phyloP scores from a whole-genome alignment of 768 basidiomycete species.

The Mycena polygramma region DNA sequence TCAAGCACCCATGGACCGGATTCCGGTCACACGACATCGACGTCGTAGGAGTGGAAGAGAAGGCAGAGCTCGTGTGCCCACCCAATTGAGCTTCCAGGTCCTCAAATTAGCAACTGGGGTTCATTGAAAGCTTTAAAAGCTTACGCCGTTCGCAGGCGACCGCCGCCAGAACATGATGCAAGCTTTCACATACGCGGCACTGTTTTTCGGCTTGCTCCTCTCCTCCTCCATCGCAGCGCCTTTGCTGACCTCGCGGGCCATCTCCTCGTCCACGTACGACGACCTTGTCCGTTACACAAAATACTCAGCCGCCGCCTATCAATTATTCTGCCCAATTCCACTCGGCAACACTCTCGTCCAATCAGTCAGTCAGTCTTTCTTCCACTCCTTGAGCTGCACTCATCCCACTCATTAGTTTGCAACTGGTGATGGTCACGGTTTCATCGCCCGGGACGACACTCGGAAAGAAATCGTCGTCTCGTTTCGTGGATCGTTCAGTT shows the following conservation, averaged over 20 bases:
- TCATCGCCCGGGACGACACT: constrained; percentile 53
- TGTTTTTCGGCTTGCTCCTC: neutral
- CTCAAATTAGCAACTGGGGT: neutral
- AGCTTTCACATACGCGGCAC: neutral
- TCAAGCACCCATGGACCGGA: too few relatives aligned
- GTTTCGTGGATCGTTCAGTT: constrained; percentile 49
- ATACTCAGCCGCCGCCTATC: constrained; percentile 58
- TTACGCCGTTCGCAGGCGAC: neutral
- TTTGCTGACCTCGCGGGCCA: neutral
- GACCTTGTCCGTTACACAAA: constrained; percentile 55
- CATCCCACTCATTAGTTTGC: neutral
- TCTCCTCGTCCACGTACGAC: constrained; percentile 42
- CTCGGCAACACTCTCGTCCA: constrained; percentile 53
- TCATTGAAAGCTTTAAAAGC: too few relatives aligned
- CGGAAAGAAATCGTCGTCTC: constrained; percentile 56
- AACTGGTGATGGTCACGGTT: constrained; percentile 48
- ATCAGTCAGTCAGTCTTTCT: constrained; percentile 39
- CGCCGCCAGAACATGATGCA: constrained; percentile 5
- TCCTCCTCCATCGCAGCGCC: neutral
- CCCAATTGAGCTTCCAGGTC: too few relatives aligned
- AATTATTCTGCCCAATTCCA: constrained; percentile 52
- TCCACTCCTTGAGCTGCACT: neutral
- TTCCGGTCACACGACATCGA: too few relatives aligned
- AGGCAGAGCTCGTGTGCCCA: too few relatives aligned
- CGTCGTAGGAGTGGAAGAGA: too few relatives aligned